These are phyloP conservation scores for Ogataea allantospora DNA, from an alignment of 805 yeast genomes.

Conservation along the genomic window DNA sequence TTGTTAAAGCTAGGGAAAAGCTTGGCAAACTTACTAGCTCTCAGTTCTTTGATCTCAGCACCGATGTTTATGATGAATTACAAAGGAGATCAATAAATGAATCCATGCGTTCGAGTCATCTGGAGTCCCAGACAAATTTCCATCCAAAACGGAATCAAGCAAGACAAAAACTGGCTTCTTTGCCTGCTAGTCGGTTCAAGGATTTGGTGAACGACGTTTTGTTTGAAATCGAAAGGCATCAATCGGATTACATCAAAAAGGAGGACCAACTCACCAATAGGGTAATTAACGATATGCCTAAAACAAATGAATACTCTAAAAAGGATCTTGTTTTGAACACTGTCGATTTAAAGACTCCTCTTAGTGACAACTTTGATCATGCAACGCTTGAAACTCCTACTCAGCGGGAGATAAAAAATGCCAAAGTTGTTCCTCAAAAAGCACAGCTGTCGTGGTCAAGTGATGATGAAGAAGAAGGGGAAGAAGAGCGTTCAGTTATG, in stretches of 20 bases:
- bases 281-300: slow-evolving; percentile 11
- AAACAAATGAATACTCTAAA: background rate
- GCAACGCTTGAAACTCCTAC: slow-evolving; percentile 28
- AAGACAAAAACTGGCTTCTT: slow-evolving; percentile 80
- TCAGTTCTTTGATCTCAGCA: slow-evolving; percentile 86
- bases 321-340: slow-evolving; percentile 2
- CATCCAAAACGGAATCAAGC: slow-evolving; percentile 97
- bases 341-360: slow-evolving; percentile 19
- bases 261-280: slow-evolving; percentile 16
- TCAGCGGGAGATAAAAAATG: slow-evolving; percentile 45
- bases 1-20: slow-evolving; percentile 82
- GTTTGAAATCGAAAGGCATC: slow-evolving; percentile 72
- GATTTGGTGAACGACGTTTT: slow-evolving; percentile 89
- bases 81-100: slow-evolving; percentile 68
- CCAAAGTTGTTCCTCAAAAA: slow-evolving; percentile 79
- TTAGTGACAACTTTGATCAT: slow-evolving; percentile 11
- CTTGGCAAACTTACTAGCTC: slow-evolving; percentile 72
- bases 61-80: slow-evolving; percentile 93
- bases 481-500: background rate
- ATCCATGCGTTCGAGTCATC: slow-evolving; percentile 51
- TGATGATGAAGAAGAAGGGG: slow-evolving; percentile 66
- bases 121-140: slow-evolving; percentile 68
- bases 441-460: slow-evolving; percentile 87
- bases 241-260: slow-evolving; percentile 17
- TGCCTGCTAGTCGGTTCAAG: slow-evolving; percentile 78